A percentile compares a stretch with the other conserved stretches of the same genome.
phyloP scores from a whole-genome alignment of 192 early-diverging fungal species.

The Coemansia sp. region DNA sequence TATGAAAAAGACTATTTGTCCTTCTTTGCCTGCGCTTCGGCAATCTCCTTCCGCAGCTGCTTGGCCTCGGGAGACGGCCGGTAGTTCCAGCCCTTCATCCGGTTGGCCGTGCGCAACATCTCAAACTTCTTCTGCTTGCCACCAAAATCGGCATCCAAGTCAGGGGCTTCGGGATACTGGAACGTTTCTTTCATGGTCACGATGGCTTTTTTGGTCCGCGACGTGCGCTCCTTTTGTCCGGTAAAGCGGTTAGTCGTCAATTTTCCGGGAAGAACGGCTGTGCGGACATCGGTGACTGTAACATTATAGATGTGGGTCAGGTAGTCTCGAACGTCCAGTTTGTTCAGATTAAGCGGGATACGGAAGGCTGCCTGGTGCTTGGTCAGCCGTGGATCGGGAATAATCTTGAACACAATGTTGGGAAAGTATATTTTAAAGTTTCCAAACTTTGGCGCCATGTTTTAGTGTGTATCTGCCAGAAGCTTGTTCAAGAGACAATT shows the following conservation, averaged over 20 bases:
- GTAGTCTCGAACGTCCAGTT: slow-evolving; percentile 88
- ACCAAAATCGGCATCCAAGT: slow-evolving; percentile 49
- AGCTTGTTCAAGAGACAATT: neutral
- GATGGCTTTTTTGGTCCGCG: slow-evolving; percentile 65
- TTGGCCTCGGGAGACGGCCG: slow-evolving; percentile 20
- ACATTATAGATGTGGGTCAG: slow-evolving; percentile 82
- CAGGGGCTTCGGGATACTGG: slow-evolving; percentile 56
- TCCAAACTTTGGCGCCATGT: slow-evolving; percentile 49
- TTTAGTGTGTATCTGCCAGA: neutral
- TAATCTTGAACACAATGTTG: slow-evolving; percentile 78
- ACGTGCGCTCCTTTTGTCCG: slow-evolving; percentile 30
- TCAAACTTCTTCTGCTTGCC: slow-evolving; percentile 30
- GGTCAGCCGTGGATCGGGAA: slow-evolving; percentile 66
- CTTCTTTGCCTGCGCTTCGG: neutral
- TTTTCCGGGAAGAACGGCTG: slow-evolving; percentile 79
- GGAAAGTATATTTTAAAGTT: slow-evolving; percentile 80
- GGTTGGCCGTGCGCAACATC: slow-evolving; percentile 24
- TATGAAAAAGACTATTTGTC: neutral
- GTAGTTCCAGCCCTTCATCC: slow-evolving; percentile 51
- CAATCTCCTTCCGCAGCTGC: slow-evolving; percentile 9
- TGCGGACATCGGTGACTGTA: slow-evolving; percentile 81
- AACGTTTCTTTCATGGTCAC: slow-evolving; percentile 70
- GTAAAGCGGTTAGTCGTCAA: slow-evolving; percentile 36
- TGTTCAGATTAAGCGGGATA: slow-evolving; percentile 86
- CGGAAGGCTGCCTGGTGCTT: slow-evolving; percentile 90